phyloP scores from a whole-genome alignment of 2,329 filamentous ascomycete genomes.

The Colletotrichum theobromicola region DNA sequence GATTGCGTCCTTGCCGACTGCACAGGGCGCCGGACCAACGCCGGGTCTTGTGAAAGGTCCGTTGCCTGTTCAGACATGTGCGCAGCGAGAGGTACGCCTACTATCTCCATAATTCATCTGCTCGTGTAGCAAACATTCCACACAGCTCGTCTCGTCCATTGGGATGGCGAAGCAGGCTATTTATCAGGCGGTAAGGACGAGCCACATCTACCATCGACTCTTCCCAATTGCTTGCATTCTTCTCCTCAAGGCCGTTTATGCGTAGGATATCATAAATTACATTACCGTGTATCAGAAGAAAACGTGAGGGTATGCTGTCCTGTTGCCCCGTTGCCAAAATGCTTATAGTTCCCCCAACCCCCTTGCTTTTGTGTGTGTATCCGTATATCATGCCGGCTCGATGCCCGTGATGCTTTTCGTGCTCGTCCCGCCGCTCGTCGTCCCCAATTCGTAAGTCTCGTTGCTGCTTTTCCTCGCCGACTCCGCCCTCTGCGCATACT shows the following conservation, averaged over 20 bases:
- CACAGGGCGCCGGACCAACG: neutral
- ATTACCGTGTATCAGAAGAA: neutral
- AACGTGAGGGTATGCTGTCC: neutral
- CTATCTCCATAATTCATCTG: too few relatives aligned
- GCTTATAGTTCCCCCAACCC: neutral
- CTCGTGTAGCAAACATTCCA: too few relatives aligned
- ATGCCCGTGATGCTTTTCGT: neutral
- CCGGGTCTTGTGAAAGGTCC: neutral
- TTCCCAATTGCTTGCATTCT: neutral
- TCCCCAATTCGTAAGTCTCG: neutral
- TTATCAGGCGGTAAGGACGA: neutral
- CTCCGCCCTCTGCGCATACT: neutral
- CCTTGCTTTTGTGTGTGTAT: neutral
- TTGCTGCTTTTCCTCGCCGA: neutral
- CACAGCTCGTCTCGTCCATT: neutral
- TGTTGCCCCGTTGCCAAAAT: neutral
- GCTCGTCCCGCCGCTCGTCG: neutral
- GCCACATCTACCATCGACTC: fast-evolving
- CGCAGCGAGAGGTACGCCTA: neutral
- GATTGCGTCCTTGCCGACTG: neutral
- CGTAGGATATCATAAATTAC: neutral
- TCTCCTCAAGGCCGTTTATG: neutral
- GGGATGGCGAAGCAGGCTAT: neutral
- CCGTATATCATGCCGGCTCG: neutral
- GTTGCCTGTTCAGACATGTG: neutral